Conservation (phyloP, 225 moss, liverwort and hornwort species). For the Straminergon stramineum region DNA sequence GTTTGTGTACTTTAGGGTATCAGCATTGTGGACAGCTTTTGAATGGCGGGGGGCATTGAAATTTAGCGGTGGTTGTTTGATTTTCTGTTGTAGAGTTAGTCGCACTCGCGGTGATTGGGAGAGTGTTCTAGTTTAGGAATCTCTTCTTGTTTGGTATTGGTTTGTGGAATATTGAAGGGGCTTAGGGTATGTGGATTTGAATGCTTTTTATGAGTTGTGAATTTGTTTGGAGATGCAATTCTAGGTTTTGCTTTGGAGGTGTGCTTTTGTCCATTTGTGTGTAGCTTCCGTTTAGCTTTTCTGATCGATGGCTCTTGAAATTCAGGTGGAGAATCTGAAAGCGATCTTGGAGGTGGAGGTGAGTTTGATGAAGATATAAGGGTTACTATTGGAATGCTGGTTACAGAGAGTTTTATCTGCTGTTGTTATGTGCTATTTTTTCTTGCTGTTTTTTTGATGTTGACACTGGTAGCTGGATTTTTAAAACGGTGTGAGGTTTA, state of each 20-base stretch:
- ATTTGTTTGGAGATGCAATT: not conserved
- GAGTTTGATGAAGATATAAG: not conserved
- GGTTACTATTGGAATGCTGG: not conserved
- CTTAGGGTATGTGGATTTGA: not conserved
- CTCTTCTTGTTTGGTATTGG: not conserved
- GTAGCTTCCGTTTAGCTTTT: not conserved
- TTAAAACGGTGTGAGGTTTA: not conserved
- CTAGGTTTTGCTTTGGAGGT: not conserved
- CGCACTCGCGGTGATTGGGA: not conserved
- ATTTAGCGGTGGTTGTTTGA: not conserved
- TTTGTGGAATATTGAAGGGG: not conserved
- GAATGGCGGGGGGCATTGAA: not conserved
- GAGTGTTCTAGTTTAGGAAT: not conserved
- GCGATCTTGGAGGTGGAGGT: slow-evolving; percentile 99
- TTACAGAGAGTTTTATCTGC: not conserved
- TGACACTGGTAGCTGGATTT: not conserved
- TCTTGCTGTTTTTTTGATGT: not conserved
- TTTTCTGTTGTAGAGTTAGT: not conserved
- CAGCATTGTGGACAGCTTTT: not conserved
- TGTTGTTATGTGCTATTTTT: not conserved
- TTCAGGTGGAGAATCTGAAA: slow-evolving; percentile 96
- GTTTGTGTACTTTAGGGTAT: not conserved
- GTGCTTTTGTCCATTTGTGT: not conserved
- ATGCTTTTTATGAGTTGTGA: not conserved
- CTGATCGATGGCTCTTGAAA: not conserved